phyloP scores from a whole-genome alignment of 106 monocot species.

The Allium cepa region DNA sequence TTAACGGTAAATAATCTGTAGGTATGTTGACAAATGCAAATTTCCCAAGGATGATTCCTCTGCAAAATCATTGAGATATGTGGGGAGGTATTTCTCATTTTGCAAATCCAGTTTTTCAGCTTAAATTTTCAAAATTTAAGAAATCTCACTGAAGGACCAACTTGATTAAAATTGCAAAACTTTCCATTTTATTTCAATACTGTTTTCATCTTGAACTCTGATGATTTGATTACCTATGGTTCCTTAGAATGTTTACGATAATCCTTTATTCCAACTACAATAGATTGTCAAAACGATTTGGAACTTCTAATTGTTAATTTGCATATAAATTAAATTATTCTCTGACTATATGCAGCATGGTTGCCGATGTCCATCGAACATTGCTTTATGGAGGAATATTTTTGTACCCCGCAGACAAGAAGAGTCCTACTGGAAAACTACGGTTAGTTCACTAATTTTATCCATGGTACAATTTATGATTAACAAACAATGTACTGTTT shows the following conservation, averaged over 20 bases:
- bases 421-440: constrained; percentile 90
- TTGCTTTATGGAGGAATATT: constrained; percentile 98
- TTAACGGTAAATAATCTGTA: constrained; percentile 9
- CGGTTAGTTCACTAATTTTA: constrained; percentile 30
- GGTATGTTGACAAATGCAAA: constrained; percentile 92
- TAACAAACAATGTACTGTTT: not conserved
- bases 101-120: not conserved
- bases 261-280: too few relatives aligned
- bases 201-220: too few relatives aligned
- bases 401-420: constrained; percentile 95
- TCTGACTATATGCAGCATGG: constrained; percentile 58
- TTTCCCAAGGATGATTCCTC: constrained; percentile 75
- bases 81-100: constrained; percentile 58
- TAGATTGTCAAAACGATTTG: not conserved
- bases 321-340: not conserved
- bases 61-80: constrained; percentile 90
- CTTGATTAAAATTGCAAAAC: too few relatives aligned
- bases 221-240: too few relatives aligned
- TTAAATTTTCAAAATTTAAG: not conserved
- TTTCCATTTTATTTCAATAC: too few relatives aligned
- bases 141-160: too few relatives aligned
- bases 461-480: not conserved
- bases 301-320: not conserved
- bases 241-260: too few relatives aligned
- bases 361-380: constrained; percentile 96